Base-by-base conservation (phyloP, 2,329 filamentous ascomycete species). In the Thermothelomyces thermophilus region DNA sequence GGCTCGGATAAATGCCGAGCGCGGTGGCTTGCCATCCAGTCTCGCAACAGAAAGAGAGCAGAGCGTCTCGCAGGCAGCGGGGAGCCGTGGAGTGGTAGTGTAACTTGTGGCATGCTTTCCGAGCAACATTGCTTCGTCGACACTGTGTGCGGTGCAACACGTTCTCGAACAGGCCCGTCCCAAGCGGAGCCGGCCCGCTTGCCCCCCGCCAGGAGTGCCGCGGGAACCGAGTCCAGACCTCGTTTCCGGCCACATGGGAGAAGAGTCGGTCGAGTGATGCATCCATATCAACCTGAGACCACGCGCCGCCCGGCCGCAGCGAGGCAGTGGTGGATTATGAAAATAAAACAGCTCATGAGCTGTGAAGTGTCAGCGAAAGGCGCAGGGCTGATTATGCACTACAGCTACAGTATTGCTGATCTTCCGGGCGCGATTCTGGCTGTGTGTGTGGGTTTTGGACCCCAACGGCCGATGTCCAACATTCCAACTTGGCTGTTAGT, bases 1-100 rank as follows among this genome's bases (percentile, higher is more conserved):
- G n/a, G n/a, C n/a, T n/a, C n/a, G n/a, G n/a, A 50, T 42, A 50
- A 50, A 50, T 36, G 19, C 24, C 17, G 17, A 33, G 16, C 2
- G 17, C 3, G 28, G 24, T 44, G 40, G 46, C 46, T 33, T n/a
- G n/a, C 35, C 47, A 33, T 44, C 26, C n/a, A 39, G 39, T 20
- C 19, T 44, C n/a, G 34, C 33, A 13, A 37, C 47, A 40, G 26
- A 34, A 40, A 26, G 34, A 3, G 13, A 22, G n/a, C n/a, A n/a
- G n/a, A 17, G 16, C n/a, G 17, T 30, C 9, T 10, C 34, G 43
- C 17, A 16, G n/a, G 13, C 34, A 16, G n/a, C n/a, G n/a, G n/a
- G n/a, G n/a, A n/a, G n/a, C n/a, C n/a, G n/a, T n/a, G n/a, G n/a
- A n/a, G n/a, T n/a, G n/a, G n/a, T n/a, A n/a, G n/a, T n/a, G n/a